Percentiles rank a stretch among this genome's conserved stretches.
These are phyloP conservation scores for Tetrahymena borealis DNA, from an alignment of 73 alveolate genomes.

Conservation along the genomic window DNA sequence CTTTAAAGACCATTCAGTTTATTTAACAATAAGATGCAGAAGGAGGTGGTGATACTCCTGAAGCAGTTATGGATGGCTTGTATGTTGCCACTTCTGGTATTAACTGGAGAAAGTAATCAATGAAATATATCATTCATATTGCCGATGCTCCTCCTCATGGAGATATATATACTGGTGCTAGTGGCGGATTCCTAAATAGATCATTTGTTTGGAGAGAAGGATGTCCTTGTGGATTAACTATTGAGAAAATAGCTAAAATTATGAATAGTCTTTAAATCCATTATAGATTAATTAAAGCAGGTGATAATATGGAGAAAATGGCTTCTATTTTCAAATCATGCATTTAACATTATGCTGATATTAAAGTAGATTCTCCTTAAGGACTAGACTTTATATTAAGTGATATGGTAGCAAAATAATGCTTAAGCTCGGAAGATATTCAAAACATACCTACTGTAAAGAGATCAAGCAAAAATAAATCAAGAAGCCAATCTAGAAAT, in stretches of 20 bases:
- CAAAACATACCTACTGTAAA: not conserved
- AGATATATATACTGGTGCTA: not conserved
- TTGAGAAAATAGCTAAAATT: conserved; percentile 31
- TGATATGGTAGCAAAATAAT: conserved; percentile 41
- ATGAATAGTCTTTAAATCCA: conserved; percentile 34
- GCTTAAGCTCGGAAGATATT: not conserved
- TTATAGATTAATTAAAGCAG: conserved; percentile 30
- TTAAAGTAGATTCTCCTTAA: conserved; percentile 15
- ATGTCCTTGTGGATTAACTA: conserved; percentile 37
- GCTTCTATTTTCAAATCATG: conserved; percentile 13
- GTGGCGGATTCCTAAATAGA: conserved; percentile 77
- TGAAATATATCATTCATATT: conserved; percentile 74
- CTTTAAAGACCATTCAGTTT: conserved; percentile 40
- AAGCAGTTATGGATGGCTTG: conserved; percentile 74
- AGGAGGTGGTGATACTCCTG: conserved; percentile 79
- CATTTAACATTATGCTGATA: conserved; percentile 31
- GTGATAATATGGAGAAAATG: conserved; percentile 20
- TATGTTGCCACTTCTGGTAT: conserved; percentile 54
- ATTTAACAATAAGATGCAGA: conserved; percentile 44
- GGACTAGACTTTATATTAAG: conserved; percentile 30
- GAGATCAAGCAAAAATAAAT: not conserved
- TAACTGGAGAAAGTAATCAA: conserved; percentile 70
- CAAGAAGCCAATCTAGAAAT: not conserved
- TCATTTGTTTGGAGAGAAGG: not conserved
- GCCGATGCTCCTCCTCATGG: conserved; percentile 95